Base-by-base conservation (phyloP, 495 filamentous ascomycete genomes). In the Lophiotrema nucula region DNA sequence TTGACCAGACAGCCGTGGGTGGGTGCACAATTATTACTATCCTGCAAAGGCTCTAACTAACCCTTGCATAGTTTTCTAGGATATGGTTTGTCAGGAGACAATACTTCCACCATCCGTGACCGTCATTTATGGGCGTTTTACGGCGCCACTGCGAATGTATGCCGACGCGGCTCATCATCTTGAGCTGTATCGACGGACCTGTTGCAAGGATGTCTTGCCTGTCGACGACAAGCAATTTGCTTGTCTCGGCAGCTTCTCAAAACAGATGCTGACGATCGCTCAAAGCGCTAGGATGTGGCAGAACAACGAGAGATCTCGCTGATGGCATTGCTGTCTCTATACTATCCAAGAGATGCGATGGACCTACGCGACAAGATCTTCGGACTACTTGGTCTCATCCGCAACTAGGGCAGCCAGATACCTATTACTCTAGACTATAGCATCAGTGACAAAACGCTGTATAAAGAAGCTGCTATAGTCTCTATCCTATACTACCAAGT, bases 61-160 rank as follows among this genome's bases (percentile, higher is more conserved):
- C n/a, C 2, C 18, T 25, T 5, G 4, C 19, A n/a, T 27, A 51
- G 55, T 58, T 45, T 45, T 43, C 43, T 31, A 37, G 55, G 15
- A 58, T 58, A 3, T 58, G 55, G 55, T 45, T 58, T 13, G 55
- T 58, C 55, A 58, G 21, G 55, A 58, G 26, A 47, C 51, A 13
- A 51, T 58, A 12, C 33, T 58, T 3, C 55, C 55, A 1, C 28
- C 35, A 8, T 43, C 5, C 2, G 55, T 58, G 13, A 58, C 18
- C 3, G 33, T 58, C 1, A 37, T 58, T 6, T 58, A 42, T 31
- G 55, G 55, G 2, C 28, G 26, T 3, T 50, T 58, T 21, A 49
- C 33, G 51, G 55, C 55, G 2, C 55, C 55, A 4, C 46, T 50
- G 1, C 31, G 15, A 24, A 31, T 58, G 22, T 51, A 50, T 25